phyloP scores from a whole-genome alignment of 345 rosid species.

The Eucalyptus melliodora region DNA sequence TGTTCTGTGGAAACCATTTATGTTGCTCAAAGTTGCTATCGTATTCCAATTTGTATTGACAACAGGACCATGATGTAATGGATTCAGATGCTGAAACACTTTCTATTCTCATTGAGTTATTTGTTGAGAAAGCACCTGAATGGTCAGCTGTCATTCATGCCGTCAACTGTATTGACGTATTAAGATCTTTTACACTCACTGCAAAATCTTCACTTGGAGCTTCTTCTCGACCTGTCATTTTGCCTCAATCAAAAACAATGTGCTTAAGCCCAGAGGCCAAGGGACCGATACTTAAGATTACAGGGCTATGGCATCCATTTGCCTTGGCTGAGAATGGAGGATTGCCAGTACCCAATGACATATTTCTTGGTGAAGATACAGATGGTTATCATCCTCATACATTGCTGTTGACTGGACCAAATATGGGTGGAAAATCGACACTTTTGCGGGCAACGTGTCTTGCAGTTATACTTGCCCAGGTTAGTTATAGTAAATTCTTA shows the following conservation, averaged over 20 bases:
- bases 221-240: slow-evolving; percentile 54
- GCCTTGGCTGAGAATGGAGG: slow-evolving; percentile 63
- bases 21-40: background rate
- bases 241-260: slow-evolving; percentile 29
- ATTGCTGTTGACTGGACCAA: slow-evolving; percentile 85
- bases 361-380: slow-evolving; percentile 54
- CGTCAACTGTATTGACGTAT: slow-evolving; percentile 62
- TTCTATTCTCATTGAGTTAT: slow-evolving; percentile 59
- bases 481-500: slow-evolving; percentile 5
- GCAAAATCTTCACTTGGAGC: slow-evolving; percentile 51
- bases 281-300: slow-evolving; percentile 54
- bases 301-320: slow-evolving; percentile 92
- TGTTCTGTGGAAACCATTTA: background rate
- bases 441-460: slow-evolving; percentile 88
- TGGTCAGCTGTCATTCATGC: slow-evolving; percentile 76
- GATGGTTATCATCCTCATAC: slow-evolving; percentile 37
- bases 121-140: slow-evolving; percentile 62
- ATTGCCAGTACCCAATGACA: slow-evolving; percentile 70
- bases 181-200: slow-evolving; percentile 62
- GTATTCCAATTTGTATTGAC: slow-evolving; percentile 1
- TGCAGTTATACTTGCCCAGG: slow-evolving; percentile 85
- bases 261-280: slow-evolving; percentile 12
- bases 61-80: slow-evolving; percentile 61
- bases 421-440: slow-evolving; percentile 98
- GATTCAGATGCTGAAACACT: slow-evolving; percentile 76